phyloP scores from a whole-genome alignment of 78 protist species.

The Guillardia theta region DNA sequence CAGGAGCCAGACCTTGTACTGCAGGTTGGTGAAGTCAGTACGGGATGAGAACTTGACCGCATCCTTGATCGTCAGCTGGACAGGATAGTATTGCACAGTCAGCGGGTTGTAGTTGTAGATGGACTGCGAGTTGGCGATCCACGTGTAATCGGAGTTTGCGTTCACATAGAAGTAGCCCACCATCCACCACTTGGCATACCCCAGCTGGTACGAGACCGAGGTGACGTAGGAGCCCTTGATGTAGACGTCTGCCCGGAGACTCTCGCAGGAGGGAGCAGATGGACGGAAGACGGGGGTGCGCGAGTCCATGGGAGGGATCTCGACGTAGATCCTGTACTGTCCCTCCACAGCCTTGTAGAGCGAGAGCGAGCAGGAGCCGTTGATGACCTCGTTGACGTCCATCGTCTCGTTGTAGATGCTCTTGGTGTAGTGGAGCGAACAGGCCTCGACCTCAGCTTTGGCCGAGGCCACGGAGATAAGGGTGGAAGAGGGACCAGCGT shows the following conservation, averaged over 20 bases:
- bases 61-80: not conserved
- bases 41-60: not conserved
- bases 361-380: no score
- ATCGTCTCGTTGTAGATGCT: no score
- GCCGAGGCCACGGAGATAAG: no score
- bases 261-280: no score
- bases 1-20: not conserved
- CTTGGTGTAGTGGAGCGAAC: no score
- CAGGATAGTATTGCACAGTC: not conserved
- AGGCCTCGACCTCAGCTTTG: no score
- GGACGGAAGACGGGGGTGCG: not conserved
- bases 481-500: no score
- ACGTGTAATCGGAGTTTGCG: not conserved
- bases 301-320: not conserved
- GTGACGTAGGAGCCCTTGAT: not conserved
- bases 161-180: not conserved
- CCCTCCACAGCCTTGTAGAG: not conserved
- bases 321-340: not conserved
- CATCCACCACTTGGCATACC: not conserved
- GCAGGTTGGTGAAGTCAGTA: not conserved
- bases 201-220: not conserved
- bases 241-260: not conserved
- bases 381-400: no score
- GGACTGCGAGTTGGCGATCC: not conserved
- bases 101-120: not conserved